phyloP scores from a whole-genome alignment of 2,329 filamentous ascomycete species.

The Ophiostoma sp. region DNA sequence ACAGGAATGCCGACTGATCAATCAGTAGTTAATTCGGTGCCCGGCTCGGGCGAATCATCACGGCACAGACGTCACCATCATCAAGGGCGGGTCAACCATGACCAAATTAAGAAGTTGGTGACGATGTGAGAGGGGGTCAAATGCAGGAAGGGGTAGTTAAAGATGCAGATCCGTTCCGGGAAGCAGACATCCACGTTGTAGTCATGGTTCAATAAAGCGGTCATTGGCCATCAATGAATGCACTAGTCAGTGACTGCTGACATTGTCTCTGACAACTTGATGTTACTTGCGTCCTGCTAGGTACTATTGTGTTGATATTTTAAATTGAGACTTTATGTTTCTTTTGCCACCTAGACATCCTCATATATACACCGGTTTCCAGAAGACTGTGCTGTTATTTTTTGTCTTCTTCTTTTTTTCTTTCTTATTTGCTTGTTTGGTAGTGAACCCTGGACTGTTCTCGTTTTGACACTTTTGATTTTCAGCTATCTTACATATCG shows the following conservation, averaged over 20 bases:
- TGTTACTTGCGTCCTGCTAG: neutral
- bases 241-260: neutral
- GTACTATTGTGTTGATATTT: neutral
- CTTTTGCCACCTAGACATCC: neutral
- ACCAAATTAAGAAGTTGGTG: neutral
- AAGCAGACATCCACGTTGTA: neutral
- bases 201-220: neutral
- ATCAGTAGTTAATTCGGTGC: neutral
- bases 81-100: neutral
- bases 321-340: neutral
- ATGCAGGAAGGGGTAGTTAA: neutral
- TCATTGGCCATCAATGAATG: neutral
- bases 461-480: neutral
- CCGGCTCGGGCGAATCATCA: neutral
- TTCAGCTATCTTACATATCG: neutral
- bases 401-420: no score
- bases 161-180: neutral
- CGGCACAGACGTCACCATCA: neutral
- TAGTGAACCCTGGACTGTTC: no score
- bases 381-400: no score
- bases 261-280: neutral
- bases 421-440: no score
- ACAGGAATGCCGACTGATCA: neutral
- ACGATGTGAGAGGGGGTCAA: neutral
- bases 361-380: no score